Conservation (phyloP, 176 grass and related monocot species). For the Luzula sylvatica region DNA sequence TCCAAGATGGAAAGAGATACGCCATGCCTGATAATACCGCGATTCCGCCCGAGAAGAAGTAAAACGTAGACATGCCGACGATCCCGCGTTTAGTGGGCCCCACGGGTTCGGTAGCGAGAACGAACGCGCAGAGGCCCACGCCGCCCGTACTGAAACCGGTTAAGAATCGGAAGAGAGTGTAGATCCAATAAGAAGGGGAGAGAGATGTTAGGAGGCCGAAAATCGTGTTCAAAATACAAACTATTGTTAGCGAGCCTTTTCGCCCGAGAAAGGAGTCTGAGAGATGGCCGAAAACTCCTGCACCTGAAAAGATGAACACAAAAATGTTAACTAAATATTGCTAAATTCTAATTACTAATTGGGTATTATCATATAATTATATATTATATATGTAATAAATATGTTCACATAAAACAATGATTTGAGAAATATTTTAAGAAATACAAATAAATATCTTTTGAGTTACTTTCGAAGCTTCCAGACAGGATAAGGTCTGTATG, state of each 20-base stretch:
- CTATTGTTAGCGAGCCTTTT: constrained; percentile 38
- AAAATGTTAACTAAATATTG: background rate
- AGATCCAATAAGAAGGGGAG: constrained; percentile 44
- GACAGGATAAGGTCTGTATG: no score
- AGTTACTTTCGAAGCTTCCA: no score
- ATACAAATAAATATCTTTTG: no score
- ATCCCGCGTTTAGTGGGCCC: constrained; percentile 37
- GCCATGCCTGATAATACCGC: constrained; percentile 48
- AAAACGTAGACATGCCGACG: constrained; percentile 67
- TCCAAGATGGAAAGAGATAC: constrained; percentile 54
- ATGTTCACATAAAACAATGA: no score
- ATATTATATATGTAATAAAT: no score
- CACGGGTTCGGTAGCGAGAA: constrained; percentile 80
- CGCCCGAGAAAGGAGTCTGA: constrained; percentile 76
- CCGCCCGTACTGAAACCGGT: constrained; percentile 86
- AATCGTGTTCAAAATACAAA: constrained; percentile 53
- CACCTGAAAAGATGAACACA: constrained; percentile 26
- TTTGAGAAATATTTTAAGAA: no score
- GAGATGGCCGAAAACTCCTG: constrained; percentile 72
- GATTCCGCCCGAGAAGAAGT: constrained; percentile 89
- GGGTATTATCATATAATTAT: no score
- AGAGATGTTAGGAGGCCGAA: constrained; percentile 70
- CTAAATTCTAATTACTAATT: no score
- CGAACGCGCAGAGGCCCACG: constrained; percentile 62
- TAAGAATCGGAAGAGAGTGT: constrained; percentile 48